Percentiles rank a stretch among this genome's conserved stretches.
Evolutionary conservation across 306 rosid species (phyloP).

Genomic region (Styphnolobium japonicum): DNA sequence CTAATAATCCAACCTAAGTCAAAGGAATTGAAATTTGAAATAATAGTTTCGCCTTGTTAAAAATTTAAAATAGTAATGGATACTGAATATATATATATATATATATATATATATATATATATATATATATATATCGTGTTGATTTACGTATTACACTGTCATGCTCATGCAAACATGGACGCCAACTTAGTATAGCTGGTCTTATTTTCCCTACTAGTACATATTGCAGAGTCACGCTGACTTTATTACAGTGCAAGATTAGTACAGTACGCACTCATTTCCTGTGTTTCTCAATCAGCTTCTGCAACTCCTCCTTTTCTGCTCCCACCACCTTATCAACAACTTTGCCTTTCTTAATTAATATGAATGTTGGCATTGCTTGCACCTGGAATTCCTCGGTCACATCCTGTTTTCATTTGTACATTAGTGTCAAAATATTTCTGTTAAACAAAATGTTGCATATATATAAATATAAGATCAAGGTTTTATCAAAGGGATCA

Average conservation of each 20-base stretch:
- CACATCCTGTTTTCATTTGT: conserved; percentile 41
- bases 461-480: background rate
- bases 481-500: background rate
- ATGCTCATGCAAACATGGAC: background rate
- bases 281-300: conserved; percentile 53
- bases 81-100: too few species aligned
- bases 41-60: too few species aligned
- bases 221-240: background rate
- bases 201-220: background rate
- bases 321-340: conserved; percentile 59
- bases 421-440: background rate
- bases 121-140: too few species aligned
- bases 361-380: conserved; percentile 62
- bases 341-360: conserved; percentile 46
- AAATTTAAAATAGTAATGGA: too few species aligned
- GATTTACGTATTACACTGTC: background rate
- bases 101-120: too few species aligned
- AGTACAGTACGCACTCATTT: background rate
- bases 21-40: too few species aligned
- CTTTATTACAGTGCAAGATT: background rate
- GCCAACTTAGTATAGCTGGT: background rate
- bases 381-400: conserved; percentile 42
- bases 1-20: too few species aligned
- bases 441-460: background rate
- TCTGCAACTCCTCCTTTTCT: conserved; percentile 49